A percentile compares a stretch with the other conserved stretches of the same genome.
phyloP scores from a whole-genome alignment of 1,139 yeast genomes.

The Saccharomycopsis hybrid region DNA sequence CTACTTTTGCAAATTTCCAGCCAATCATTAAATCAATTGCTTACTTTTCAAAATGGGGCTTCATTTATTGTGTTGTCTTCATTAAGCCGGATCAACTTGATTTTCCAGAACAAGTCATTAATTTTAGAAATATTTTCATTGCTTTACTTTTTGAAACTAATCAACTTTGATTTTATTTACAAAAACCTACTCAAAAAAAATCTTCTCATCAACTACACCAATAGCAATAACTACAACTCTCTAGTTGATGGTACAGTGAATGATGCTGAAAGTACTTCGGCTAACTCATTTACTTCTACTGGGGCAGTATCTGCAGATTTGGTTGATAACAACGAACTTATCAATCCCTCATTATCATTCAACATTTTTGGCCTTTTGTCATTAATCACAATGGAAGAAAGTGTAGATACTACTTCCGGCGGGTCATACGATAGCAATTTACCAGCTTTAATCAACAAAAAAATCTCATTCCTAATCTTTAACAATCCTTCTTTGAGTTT shows the following conservation, averaged over 20 bases:
- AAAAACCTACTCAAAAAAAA: constrained; percentile 12
- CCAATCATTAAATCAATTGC: constrained; percentile 4
- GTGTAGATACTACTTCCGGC: background rate
- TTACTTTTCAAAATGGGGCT: constrained; percentile 31
- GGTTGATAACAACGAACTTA: constrained; percentile 14
- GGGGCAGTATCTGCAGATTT: background rate
- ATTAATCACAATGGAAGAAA: constrained; percentile 12
- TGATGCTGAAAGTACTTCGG: background rate
- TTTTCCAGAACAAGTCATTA: constrained; percentile 36
- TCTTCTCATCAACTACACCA: constrained; percentile 10
- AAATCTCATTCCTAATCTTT: constrained; percentile 11
- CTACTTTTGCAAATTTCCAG: constrained; percentile 4
- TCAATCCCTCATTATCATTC: constrained; percentile 11
- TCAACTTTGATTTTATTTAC: constrained; percentile 23
- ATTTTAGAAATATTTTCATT: constrained; percentile 39
- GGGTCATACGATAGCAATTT: constrained; percentile 1
- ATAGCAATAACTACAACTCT: background rate
- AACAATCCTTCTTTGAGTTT: constrained; percentile 14
- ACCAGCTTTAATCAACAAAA: constrained; percentile 15
- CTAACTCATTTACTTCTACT: too few species aligned
- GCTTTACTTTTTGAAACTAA: constrained; percentile 30
- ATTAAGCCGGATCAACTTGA: constrained; percentile 35
- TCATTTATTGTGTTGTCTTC: constrained; percentile 35
- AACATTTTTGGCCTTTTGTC: constrained; percentile 19
- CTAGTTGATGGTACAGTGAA: background rate